Evolutionary conservation across 179 eudicot species (phyloP), one percentile per base, ranked within the genome.

Genomic region (Pouteria campechiana): DNA sequence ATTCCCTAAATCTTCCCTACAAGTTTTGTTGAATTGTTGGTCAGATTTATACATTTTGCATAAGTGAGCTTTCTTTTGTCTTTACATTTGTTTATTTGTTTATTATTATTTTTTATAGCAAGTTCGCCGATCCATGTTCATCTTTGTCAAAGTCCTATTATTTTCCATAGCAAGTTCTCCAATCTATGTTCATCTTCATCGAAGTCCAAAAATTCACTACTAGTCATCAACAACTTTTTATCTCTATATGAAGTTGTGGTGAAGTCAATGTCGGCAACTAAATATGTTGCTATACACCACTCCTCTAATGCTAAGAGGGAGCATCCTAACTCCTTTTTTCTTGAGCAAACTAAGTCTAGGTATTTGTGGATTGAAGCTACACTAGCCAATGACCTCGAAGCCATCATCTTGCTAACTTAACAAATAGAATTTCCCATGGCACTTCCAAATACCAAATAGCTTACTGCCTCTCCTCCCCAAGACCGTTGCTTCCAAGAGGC

Each of bases 341-440:
- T 64, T 22, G 67, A 74, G 44, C 78, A 63, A 11, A 62, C 82
- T 23, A 88, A 78, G 35, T 63, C 87, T 11, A 58, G 66, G 24
- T 46, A 75, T 15, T 70, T 83, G 25, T 87, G 94, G 96, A 94
- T 92, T 16, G 96, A 92, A 77, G 99, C 99, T 7, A 92, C 99
- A 45, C 67, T 92, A 11, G 87, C 99, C 45, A 92, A 96, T 44
- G 86, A 92, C 50, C 94, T 92, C 18, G 92, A 79, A 14, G 55
- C 87, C 8, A 72, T 83, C 22, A 77, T 96, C 32, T 87, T 90
- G 18, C 46, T 92, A 13, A 73, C 83, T 0, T 72, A 65, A 38
- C 81, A 70, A 37, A 67, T 36, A 9, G n/a, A n/a, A n/a, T n/a
- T n/a, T n/a, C n/a, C n/a, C n/a, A n/a, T n/a, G n/a, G n/a, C n/a